Evolutionary conservation across 148 eudicot genomes (phyloP).

Genomic region (Heliamphora exappendiculata): DNA sequence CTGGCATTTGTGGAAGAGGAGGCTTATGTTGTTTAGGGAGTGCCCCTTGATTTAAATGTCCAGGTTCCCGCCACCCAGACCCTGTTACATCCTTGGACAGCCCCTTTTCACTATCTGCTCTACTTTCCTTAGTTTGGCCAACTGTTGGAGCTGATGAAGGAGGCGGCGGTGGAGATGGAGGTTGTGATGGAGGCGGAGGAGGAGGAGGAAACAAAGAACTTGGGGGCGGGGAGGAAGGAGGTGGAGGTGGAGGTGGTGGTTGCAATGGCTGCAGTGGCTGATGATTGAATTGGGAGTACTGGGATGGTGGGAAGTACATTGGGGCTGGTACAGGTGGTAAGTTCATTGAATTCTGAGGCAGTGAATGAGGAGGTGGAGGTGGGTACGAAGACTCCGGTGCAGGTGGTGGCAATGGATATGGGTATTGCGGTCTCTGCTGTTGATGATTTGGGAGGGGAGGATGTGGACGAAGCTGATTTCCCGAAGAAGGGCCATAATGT

Average conservation of each 20-base stretch:
- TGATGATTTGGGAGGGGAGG: conserved; percentile 20
- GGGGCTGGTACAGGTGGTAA: conserved; percentile 32
- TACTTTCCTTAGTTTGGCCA: conserved; percentile 43
- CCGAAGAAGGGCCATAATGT: conserved; percentile 22
- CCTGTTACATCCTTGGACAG: conserved; percentile 25
- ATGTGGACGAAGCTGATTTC: conserved; percentile 39
- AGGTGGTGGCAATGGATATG: conserved; percentile 63
- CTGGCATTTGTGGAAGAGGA: conserved; percentile 40
- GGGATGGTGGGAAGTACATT: conserved; percentile 67
- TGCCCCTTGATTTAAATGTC: conserved; percentile 21
- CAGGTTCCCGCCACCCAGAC: conserved; percentile 14
- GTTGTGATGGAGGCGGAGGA: conserved; percentile 44
- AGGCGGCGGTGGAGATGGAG: conserved; percentile 60
- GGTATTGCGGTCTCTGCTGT: conserved; percentile 51
- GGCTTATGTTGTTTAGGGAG: conserved; percentile 57
- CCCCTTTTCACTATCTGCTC: conserved; percentile 42
- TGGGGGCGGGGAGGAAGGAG: conserved; percentile 76
- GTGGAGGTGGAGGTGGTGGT: conserved; percentile 64
- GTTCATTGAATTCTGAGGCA: conserved; percentile 25
- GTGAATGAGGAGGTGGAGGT: conserved; percentile 64
- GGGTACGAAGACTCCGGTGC: conserved; percentile 70
- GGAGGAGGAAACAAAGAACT: conserved; percentile 58
- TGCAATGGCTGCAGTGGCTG: conserved; percentile 43
- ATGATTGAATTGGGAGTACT: conserved; percentile 64
- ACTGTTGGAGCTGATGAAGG: conserved; percentile 36